A percentile compares a stretch with the other conserved stretches of the same genome.
phyloP scores from a whole-genome alignment of 1,284 basidiomycete genomes.

The Rhodotorula mucilaginosa region DNA sequence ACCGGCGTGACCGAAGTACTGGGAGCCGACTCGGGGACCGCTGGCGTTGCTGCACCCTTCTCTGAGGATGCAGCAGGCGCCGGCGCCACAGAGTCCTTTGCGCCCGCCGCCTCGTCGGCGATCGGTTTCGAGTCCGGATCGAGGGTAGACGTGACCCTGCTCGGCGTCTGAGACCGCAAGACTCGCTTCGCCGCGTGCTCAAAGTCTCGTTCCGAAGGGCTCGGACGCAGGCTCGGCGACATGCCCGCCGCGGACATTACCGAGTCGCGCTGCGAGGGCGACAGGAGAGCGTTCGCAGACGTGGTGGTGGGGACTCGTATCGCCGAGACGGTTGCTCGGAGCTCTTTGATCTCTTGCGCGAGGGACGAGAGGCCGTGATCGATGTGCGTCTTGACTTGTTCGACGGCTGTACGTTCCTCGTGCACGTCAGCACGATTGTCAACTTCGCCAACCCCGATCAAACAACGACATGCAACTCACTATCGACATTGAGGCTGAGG shows the following conservation, averaged over 20 bases:
- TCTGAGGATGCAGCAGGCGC: not conserved
- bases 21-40: slow-evolving; percentile 16
- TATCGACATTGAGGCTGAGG: slow-evolving; percentile 91
- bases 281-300: slow-evolving; percentile 41
- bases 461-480: slow-evolving; percentile 59
- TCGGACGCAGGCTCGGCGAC: slow-evolving; percentile 8
- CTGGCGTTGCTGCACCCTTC: not conserved
- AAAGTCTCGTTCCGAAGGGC: slow-evolving; percentile 37
- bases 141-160: slow-evolving; percentile 3
- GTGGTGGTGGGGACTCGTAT: slow-evolving; percentile 52
- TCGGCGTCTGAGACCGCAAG: slow-evolving; percentile 15
- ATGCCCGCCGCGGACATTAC: not conserved
- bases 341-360: slow-evolving; percentile 88
- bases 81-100: no score
- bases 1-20: slow-evolving; percentile 49
- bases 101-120: slow-evolving; percentile 24
- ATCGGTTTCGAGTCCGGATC: not conserved
- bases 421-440: not conserved
- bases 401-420: slow-evolving; percentile 63
- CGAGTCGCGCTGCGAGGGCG: slow-evolving; percentile 20
- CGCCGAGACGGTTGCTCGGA: slow-evolving; percentile 64
- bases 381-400: slow-evolving; percentile 98
- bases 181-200: slow-evolving; percentile 37
- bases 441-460: not conserved
- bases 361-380: slow-evolving; percentile 80